Base-by-base conservation (phyloP, 129 eudicot genomes). In the Rutidosis leptorrhynchoides region DNA sequence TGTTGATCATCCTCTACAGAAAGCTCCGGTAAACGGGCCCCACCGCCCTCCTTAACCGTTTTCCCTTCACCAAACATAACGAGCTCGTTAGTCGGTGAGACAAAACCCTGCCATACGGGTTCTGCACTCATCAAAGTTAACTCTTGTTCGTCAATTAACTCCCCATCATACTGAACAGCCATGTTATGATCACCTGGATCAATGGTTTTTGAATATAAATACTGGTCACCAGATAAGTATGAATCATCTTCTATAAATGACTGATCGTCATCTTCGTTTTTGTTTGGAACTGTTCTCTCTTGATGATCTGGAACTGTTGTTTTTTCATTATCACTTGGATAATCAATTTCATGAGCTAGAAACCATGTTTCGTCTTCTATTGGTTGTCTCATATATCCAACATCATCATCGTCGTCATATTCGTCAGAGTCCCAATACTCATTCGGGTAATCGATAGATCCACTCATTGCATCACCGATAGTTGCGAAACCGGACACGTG, bases 401-500 rank as follows among this genome's bases (percentile, higher is more conserved):
- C 92, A 81, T 90, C 97, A 56, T 90, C 95, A 33, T 90, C 97
- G 29, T 90, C 97, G 20, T 90, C 97, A 65, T 90, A 90, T 67
- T 92, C 98, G 63, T 92, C 98, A 19, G 98, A 92, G 68, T 92
- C 98, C 98, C 98, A 92, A 61, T 92, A 92, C 30, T 92, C 96
- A 59, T 85, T 83, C 10, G 90, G 98, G 70, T 85, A 92, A 79
- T 88, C 96, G 76, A 80, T 71, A 42, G 96, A 81, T 77, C 85
- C 96, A 67, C 93, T 85, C 78, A 90, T 45, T 29, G 85, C 97
- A 83, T 91, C 98, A 59, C 98, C 98, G 35, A 91, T 76, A 69
- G 98, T 85, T 53, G 96, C 98, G 79, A 92, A 88, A 73, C 96
- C 96, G 68, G 97, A 90, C 28, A 90, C 90, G 49, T 80, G 81